Evolutionary conservation across 306 rosid species (phyloP).

Genomic region (Inga laurina): DNA sequence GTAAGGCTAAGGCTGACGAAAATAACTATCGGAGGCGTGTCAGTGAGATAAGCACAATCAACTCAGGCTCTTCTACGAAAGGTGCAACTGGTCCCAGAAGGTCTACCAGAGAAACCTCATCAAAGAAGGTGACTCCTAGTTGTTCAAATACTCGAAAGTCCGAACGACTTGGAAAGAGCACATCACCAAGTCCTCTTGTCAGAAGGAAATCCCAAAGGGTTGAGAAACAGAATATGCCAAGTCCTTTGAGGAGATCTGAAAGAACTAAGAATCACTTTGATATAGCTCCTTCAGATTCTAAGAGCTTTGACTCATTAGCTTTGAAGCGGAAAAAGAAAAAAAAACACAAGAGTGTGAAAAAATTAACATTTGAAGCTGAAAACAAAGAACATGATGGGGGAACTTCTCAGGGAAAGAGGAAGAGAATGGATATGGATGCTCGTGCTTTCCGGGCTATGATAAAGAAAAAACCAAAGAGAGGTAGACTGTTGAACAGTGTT

Average conservation of each 20-base stretch:
- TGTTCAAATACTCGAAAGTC: conserved; percentile 10
- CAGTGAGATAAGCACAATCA: conserved; percentile 31
- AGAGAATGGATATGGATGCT: conserved; percentile 44
- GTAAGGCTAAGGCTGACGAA: conserved; percentile 45
- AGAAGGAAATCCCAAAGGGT: conserved; percentile 37
- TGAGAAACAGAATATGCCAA: conserved; percentile 41
- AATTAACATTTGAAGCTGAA: conserved; percentile 37
- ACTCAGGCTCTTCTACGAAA: conserved; percentile 29
- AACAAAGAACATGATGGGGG: conserved; percentile 25
- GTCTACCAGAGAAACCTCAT: conserved; percentile 35
- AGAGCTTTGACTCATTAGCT: conserved; percentile 30
- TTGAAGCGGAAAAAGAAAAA: conserved; percentile 34
- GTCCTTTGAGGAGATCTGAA: conserved; percentile 71
- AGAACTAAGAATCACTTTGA: conserved; percentile 36
- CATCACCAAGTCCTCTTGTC: conserved; percentile 25
- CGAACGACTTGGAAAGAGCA: conserved; percentile 39
- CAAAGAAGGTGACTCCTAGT: conserved; percentile 7
- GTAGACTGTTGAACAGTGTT: conserved; percentile 33
- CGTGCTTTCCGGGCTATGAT: conserved; percentile 41
- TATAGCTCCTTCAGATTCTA: conserved; percentile 41
- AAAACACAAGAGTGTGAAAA: conserved; percentile 42
- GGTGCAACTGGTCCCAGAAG: conserved; percentile 49
- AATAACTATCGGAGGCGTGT: conserved; percentile 36
- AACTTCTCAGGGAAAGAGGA: conserved; percentile 31
- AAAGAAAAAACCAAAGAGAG: conserved; percentile 11